A percentile compares a stretch with the other conserved stretches of the same genome.
phyloP scores from a whole-genome alignment of 345 rosid species.

The Leavenworthia alabamica region DNA sequence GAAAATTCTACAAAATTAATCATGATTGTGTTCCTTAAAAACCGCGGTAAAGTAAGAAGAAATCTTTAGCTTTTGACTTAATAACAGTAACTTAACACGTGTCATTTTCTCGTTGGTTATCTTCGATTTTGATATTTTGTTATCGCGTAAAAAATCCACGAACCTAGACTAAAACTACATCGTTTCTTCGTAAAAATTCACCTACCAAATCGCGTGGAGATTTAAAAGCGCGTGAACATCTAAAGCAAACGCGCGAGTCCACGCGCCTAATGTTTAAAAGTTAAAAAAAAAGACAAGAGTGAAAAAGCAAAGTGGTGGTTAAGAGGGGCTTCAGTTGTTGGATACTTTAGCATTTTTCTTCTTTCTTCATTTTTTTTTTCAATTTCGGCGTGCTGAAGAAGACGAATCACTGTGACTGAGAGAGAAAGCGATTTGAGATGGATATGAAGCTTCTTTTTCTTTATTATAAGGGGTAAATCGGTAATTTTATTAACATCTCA shows the following conservation, averaged over 20 bases:
- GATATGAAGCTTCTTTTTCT: neutral
- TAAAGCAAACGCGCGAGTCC: conserved; percentile 15
- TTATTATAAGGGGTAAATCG: neutral
- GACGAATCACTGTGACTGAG: conserved; percentile 13
- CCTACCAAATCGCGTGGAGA: conserved; percentile 27
- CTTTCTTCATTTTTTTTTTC: neutral
- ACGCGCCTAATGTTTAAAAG: conserved; percentile 19
- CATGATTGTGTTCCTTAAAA: conserved; percentile 29
- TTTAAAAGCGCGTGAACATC: conserved; percentile 15
- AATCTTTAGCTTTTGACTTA: conserved; percentile 8
- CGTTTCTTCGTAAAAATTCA: neutral
- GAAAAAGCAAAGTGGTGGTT: conserved; percentile 22
- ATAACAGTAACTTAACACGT: neutral
- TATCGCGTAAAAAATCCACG: conserved; percentile 14
- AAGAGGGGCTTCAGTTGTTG: conserved; percentile 32
- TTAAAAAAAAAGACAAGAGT: conserved; percentile 11
- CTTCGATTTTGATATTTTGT: neutral
- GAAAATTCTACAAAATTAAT: conserved; percentile 18
- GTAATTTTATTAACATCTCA: neutral
- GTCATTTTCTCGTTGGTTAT: neutral
- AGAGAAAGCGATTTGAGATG: neutral
- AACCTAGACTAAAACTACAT: conserved; percentile 1
- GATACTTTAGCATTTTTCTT: conserved; percentile 13
- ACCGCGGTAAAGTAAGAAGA: conserved; percentile 20
- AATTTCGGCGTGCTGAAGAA: conserved; percentile 29